phyloP scores from a whole-genome alignment of 75 land plant genomes.

The Pinus tabuliformis region DNA sequence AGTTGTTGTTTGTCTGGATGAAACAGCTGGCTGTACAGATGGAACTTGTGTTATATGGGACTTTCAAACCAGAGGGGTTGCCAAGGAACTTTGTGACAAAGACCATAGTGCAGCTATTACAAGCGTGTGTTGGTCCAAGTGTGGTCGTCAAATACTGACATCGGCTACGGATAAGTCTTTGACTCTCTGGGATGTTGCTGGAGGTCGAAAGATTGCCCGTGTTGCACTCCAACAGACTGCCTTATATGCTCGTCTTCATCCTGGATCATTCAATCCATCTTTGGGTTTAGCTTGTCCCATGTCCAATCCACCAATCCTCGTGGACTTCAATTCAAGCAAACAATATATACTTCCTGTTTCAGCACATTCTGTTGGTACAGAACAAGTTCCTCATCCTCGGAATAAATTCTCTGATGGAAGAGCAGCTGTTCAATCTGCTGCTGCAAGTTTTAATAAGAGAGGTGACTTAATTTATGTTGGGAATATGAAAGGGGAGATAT shows the following conservation, averaged over 20 bases:
- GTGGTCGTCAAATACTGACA: conserved; percentile 72
- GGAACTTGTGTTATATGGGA: conserved; percentile 96
- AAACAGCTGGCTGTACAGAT: conserved; percentile 93
- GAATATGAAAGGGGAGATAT: conserved; percentile 89
- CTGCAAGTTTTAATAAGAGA: conserved; percentile 85
- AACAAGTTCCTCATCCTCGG: conserved; percentile 34
- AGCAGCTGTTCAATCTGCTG: conserved; percentile 63
- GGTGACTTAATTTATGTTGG: conserved; percentile 95
- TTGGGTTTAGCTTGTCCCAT: conserved; percentile 90
- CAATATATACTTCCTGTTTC: conserved; percentile 64
- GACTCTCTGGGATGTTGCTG: conserved; percentile 79
- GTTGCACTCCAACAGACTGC: conserved; percentile 71
- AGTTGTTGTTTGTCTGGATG: not conserved
- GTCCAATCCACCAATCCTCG: conserved; percentile 84
- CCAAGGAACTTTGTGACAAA: conserved; percentile 82
- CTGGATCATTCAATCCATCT: conserved; percentile 62
- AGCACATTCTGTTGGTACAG: conserved; percentile 27
- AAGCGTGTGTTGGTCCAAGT: conserved; percentile 97
- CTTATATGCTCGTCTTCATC: conserved; percentile 77
- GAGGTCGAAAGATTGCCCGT: conserved; percentile 51
- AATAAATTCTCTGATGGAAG: conserved; percentile 65
- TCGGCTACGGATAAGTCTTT: conserved; percentile 87
- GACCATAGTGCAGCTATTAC: conserved; percentile 72
- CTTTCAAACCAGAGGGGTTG: conserved; percentile 90
- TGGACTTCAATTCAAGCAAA: conserved; percentile 65